phyloP scores from a whole-genome alignment of 805 yeast species.

The Candida orba region DNA sequence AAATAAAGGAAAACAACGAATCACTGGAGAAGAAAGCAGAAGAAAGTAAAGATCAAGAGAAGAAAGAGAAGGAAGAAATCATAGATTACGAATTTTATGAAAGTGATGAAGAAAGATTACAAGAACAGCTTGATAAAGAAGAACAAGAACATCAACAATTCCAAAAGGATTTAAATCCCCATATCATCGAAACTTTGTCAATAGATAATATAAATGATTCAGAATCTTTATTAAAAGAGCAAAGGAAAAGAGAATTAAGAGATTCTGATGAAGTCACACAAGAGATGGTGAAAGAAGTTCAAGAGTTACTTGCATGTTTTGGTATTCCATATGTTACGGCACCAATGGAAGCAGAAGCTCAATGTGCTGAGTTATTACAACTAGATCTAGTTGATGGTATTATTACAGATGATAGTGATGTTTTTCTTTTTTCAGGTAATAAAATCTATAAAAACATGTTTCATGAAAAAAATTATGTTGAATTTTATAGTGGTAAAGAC shows the following conservation, averaged over 20 bases:
- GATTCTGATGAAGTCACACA: conserved; percentile 90
- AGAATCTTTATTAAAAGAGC: conserved; percentile 48
- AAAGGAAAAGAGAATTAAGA: conserved; percentile 60
- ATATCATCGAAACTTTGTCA: conserved; percentile 3
- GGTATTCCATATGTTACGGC: conserved; percentile 95
- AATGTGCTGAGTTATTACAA: conserved; percentile 75
- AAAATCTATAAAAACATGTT: conserved; percentile 86
- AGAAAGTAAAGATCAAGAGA: conserved; percentile 8
- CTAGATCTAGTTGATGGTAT: conserved; percentile 85
- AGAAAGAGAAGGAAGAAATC: conserved; percentile 3
- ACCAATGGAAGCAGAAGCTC: conserved; percentile 99
- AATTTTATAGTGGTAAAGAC: conserved; percentile 59
- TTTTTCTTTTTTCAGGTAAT: conserved; percentile 87
- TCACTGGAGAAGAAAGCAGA: background rate
- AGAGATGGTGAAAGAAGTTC: conserved; percentile 84
- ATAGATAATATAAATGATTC: conserved; percentile 22
- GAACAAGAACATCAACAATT: conserved; percentile 66
- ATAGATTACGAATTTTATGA: conserved; percentile 66
- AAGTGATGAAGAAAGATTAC: conserved; percentile 66
- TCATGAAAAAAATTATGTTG: conserved; percentile 87
- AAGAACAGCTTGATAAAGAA: conserved; percentile 59
- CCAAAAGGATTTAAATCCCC: conserved; percentile 33
- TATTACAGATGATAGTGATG: conserved; percentile 95
- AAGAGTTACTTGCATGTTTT: conserved; percentile 76
- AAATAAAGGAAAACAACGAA: background rate